Conservation (phyloP, 257 asterid species). For the Plantago major region DNA sequence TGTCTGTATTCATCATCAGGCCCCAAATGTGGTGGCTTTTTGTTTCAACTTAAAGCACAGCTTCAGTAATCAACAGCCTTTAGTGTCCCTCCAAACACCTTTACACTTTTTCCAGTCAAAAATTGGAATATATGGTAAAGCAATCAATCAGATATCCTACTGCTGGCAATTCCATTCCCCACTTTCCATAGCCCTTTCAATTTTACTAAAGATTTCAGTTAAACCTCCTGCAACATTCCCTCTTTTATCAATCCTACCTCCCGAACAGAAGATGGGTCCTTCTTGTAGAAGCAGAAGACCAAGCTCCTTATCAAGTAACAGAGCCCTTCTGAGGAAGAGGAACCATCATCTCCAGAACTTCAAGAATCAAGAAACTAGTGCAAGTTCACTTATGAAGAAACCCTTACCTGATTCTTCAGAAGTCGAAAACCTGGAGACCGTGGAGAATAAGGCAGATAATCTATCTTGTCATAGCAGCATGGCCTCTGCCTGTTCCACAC, state of each 20-base stretch:
- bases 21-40: no score
- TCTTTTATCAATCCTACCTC: neutral
- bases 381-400: constrained; percentile 27
- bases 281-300: constrained; percentile 36
- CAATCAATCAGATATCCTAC: constrained; percentile 15
- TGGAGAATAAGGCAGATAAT: constrained; percentile 6
- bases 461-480: neutral
- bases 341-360: constrained; percentile 1
- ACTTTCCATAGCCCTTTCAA: constrained; percentile 28
- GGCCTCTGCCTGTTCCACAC: constrained; percentile 47
- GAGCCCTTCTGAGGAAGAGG: constrained; percentile 24
- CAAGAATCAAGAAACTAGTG: constrained; percentile 18
- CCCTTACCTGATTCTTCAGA: neutral
- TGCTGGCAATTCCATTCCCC: constrained; percentile 16
- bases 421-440: constrained; percentile 12
- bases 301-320: constrained; percentile 27
- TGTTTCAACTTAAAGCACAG: constrained; percentile 7
- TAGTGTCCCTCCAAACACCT: constrained; percentile 9
- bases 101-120: constrained; percentile 31
- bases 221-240: constrained; percentile 3
- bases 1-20: neutral
- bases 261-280: constrained; percentile 39
- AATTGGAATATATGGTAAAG: constrained; percentile 18
- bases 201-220: constrained; percentile 27
- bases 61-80: constrained; percentile 17